Percentiles rank a stretch among this genome's conserved stretches.
phyloP scores from a whole-genome alignment of 129 eudicot species.

The Deinandra increscens region DNA sequence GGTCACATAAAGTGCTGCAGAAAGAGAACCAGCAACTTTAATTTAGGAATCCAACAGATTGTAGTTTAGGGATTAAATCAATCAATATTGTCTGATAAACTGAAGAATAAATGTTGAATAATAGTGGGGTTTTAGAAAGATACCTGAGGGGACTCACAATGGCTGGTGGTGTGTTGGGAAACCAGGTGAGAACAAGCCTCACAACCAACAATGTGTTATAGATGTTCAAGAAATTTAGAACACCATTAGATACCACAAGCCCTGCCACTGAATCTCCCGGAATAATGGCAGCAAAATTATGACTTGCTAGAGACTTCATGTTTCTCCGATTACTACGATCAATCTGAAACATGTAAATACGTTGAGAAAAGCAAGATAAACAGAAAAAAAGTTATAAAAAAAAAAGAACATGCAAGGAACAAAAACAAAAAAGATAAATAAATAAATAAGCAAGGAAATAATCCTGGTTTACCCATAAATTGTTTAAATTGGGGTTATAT shows the following conservation, averaged over 20 bases:
- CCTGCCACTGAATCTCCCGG: slow-evolving; percentile 96
- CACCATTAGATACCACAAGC: slow-evolving; percentile 76
- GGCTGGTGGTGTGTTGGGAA: slow-evolving; percentile 88
- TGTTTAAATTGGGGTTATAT: not conserved
- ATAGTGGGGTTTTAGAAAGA: not conserved
- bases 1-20: slow-evolving; percentile 88
- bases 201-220: slow-evolving; percentile 83
- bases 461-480: not conserved
- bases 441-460: not conserved
- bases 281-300: slow-evolving; percentile 82
- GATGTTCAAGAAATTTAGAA: slow-evolving; percentile 74
- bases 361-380: not conserved
- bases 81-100: not conserved
- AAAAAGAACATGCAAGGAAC: not conserved
- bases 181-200: slow-evolving; percentile 95
- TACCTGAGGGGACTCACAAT: slow-evolving; percentile 89
- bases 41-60: too few species aligned
- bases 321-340: slow-evolving; percentile 46
- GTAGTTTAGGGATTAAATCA: not conserved
- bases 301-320: slow-evolving; percentile 38
- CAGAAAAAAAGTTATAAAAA: not conserved
- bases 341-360: slow-evolving; percentile 39
- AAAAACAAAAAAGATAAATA: too few species aligned
- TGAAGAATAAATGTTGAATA: not conserved
- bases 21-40: not conserved